Base-by-base conservation (phyloP, 768 basidiomycete species). In the Leccinellum rugosiceps region DNA sequence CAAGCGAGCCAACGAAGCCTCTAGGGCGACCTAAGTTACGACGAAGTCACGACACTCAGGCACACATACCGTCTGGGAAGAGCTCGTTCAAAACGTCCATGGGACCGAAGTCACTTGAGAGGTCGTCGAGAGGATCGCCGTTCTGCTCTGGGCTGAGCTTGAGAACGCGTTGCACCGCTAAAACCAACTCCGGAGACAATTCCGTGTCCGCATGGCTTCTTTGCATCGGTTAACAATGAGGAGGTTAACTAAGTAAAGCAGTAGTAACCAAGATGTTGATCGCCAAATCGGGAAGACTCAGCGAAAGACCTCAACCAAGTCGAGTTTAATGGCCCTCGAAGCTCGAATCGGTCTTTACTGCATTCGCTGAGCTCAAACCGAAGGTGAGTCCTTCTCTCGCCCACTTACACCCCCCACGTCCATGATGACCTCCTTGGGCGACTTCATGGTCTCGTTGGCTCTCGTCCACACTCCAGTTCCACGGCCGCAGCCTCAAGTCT, bases 61-160 rank as follows among this genome's bases (percentile, higher is more conserved):
- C 64, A 78, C 76, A 53, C 60, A 43, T 43, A 91, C 92, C 91
- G 72, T 92, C 80, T 1, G 92, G 92, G 65, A 94, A 92, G 63
- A 88, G 81, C 30, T 78, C 78, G 61, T 94, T 71, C 50, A 74
- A 65, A 46, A 85, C 76, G 55, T 79, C 77, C 9, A 83, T 72
- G 0, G 83, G 76, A 61, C 76, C 79, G 72, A 89, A 88, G 51
- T 80, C 75, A 55, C 78, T 78, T 3, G 84, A 78, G 48, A 87
- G 70, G 41, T 74, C 77, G 63, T 89, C 84, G 25, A 88, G 73
- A 46, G 81, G 79, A 68, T 88, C 86, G 34, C 75, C 74, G 15
- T 72, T 67, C 13, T 73, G 73, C 3, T 68, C 73, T 4, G 77
- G 62, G 31, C 81, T 74, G 31, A 84, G 66, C 53, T 88, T 81